Evolutionary conservation across 2,329 filamentous ascomycete genomes (phyloP).

Genomic region (Talaromyces pinophilus): DNA sequence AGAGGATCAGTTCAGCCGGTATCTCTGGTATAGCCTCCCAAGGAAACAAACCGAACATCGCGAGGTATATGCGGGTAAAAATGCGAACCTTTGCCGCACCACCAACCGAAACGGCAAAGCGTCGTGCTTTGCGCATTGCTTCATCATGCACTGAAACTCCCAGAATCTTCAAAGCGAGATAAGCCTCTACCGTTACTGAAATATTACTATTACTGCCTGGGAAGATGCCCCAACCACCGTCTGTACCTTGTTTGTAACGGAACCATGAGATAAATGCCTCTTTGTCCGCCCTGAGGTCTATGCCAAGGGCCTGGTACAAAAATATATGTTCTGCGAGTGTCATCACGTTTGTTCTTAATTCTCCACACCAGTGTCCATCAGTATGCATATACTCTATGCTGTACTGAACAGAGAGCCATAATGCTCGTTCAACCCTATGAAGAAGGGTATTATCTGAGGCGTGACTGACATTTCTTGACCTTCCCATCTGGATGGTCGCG

Average conservation of each 20-base stretch:
- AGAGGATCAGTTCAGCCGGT: constrained; percentile 37
- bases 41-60: constrained; percentile 38
- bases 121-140: background rate
- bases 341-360: constrained; percentile 28
- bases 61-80: constrained; percentile 35
- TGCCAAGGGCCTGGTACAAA: constrained; percentile 28
- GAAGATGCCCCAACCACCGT: background rate
- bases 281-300: constrained; percentile 22
- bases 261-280: background rate
- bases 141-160: background rate
- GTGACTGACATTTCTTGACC: background rate
- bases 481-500: background rate
- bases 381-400: background rate
- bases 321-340: constrained; percentile 34
- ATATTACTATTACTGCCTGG: background rate
- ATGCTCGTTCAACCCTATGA: background rate
- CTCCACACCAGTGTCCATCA: constrained; percentile 34
- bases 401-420: background rate
- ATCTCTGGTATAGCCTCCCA: constrained; percentile 38
- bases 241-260: background rate
- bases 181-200: background rate
- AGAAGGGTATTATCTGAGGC: background rate
- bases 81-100: constrained; percentile 36
- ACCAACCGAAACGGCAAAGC: constrained; percentile 24
- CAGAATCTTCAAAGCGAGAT: background rate